These are phyloP conservation scores for Leptographium lundbergii DNA, from an alignment of 2,329 filamentous ascomycete species.

Conservation along the genomic window DNA sequence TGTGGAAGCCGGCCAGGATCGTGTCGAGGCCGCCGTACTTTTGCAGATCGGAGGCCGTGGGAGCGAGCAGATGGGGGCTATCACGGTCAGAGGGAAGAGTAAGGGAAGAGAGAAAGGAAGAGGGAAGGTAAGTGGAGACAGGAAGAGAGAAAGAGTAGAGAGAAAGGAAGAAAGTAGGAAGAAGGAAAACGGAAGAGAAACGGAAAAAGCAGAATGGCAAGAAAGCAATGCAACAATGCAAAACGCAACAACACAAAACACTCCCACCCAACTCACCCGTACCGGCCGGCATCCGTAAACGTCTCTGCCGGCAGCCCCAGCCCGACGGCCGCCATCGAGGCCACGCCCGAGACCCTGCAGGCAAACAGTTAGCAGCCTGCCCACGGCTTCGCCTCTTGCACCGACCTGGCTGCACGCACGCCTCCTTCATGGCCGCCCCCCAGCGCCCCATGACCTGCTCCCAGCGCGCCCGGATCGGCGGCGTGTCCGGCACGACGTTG, in stretches of 20 bases:
- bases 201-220: conserved; percentile 3
- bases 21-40: conserved; percentile 42
- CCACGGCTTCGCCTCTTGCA: no score
- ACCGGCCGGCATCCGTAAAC: conserved; percentile 41
- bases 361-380: not conserved
- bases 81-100: not conserved
- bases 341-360: conserved; percentile 37
- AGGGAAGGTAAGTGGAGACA: no score
- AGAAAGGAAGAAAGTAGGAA: no score
- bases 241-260: no score
- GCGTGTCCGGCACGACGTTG: conserved; percentile 40
- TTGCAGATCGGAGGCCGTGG: conserved; percentile 43
- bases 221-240: no score
- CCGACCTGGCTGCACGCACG: conserved; percentile 25
- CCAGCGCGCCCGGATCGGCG: conserved; percentile 38
- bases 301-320: conserved; percentile 38
- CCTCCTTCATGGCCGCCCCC: conserved; percentile 47
- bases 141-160: no score
- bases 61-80: conserved; percentile 48
- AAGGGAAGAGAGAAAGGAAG: no score
- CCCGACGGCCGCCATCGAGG: conserved; percentile 46
- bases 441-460: conserved; percentile 41
- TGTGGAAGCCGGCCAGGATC: conserved; percentile 51
- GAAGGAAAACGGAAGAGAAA: no score
- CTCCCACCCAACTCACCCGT: conserved; percentile 29